These are phyloP conservation scores for Chlorella sp. DNA, from an alignment of 139 green algal genomes.

Conservation along the genomic window DNA sequence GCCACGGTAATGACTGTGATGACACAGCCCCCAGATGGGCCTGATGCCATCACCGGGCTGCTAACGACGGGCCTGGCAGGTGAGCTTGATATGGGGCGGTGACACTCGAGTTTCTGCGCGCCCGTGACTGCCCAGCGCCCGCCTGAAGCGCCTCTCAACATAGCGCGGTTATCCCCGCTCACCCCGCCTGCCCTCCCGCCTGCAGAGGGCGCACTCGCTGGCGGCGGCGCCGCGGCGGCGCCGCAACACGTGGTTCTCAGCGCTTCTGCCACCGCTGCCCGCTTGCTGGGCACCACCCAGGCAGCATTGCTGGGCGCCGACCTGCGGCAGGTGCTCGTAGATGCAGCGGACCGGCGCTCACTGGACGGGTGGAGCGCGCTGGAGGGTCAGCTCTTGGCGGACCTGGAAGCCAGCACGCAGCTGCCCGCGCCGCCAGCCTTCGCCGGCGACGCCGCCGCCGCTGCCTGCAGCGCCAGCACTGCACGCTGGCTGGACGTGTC, in stretches of 20 bases:
- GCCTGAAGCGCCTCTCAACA: no score
- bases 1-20: no score
- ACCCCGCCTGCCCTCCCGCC: no score
- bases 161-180: no score
- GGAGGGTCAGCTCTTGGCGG: background rate
- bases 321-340: constrained; percentile 4
- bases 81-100: no score
- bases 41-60: no score
- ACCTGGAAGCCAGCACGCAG: background rate
- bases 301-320: background rate
- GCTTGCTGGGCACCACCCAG: constrained; percentile 5
- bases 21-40: no score
- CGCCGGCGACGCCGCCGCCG: background rate
- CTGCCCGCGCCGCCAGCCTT: background rate
- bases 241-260: background rate
- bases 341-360: background rate
- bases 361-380: background rate
- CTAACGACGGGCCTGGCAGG: no score
- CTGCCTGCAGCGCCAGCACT: background rate
- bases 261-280: background rate
- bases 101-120: no score
- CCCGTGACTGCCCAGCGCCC: no score
- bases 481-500: constrained; percentile 12
- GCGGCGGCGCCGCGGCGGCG: no score
- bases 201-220: no score